A percentile compares a stretch with the other conserved stretches of the same genome.
Evolutionary conservation across 2,329 filamentous ascomycete genomes (phyloP).

Genomic region (Neurospora crassa): DNA sequence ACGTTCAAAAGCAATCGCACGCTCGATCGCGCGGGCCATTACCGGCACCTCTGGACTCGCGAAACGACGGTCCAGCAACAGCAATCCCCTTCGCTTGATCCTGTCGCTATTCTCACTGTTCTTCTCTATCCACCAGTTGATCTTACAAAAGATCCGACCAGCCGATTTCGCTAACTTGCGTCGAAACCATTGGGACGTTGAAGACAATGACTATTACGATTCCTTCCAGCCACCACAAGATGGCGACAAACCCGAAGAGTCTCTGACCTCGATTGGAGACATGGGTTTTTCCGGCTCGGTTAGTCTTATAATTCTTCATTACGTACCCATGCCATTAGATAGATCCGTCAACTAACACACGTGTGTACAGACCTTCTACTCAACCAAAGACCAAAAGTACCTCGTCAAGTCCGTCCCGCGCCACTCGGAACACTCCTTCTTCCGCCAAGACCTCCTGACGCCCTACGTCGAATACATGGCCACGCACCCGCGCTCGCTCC

Average conservation of each 20-base stretch:
- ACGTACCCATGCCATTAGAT: too few species aligned
- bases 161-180: conserved; percentile 42
- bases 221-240: conserved; percentile 31
- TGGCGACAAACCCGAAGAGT: conserved; percentile 32
- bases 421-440: conserved; percentile 61
- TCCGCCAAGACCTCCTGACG: conserved; percentile 53
- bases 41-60: conserved; percentile 21
- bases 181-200: conserved; percentile 25
- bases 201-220: conserved; percentile 28
- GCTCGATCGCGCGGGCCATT: conserved; percentile 31
- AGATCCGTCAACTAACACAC: too few species aligned
- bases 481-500: conserved; percentile 46
- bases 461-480: conserved; percentile 58
- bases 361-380: conserved; percentile 60
- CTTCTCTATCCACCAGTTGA: conserved; percentile 42
- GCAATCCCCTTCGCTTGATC: conserved; percentile 30
- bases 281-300: conserved; percentile 65
- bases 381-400: conserved; percentile 54
- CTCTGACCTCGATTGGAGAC: conserved; percentile 51
- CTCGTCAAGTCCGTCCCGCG: conserved; percentile 64
- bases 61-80: conserved; percentile 10
- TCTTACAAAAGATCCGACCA: conserved; percentile 34
- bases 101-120: conserved; percentile 34
- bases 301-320: conserved; percentile 5
- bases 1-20: conserved; percentile 26